Evolutionary conservation across 2,329 filamentous ascomycete species (phyloP).

Genomic region (Emergomyces orientalis): DNA sequence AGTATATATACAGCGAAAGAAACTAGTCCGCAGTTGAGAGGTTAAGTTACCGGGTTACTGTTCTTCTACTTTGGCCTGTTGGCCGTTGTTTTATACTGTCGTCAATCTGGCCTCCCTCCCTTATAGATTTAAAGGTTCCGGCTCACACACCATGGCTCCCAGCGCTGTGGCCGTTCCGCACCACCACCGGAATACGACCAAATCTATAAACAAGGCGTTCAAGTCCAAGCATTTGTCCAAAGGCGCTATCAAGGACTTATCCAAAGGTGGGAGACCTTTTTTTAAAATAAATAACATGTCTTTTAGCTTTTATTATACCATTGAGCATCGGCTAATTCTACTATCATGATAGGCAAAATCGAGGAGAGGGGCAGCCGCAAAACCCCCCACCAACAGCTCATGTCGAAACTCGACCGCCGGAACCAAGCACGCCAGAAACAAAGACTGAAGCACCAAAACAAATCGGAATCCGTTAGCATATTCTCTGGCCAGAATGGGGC

Average conservation of each 20-base stretch:
- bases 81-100: background rate
- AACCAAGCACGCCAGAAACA: constrained; percentile 93
- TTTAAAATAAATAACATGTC: background rate
- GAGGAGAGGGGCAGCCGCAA: constrained; percentile 68
- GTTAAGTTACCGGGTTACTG: background rate
- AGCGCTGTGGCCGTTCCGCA: constrained; percentile 52
- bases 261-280: constrained; percentile 56
- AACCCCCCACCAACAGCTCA: constrained; percentile 89
- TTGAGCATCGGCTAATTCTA: constrained; percentile 14
- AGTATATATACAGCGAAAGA: background rate
- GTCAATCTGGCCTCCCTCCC: constrained; percentile 45
- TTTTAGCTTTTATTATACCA: background rate
- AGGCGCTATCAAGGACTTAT: constrained; percentile 69
- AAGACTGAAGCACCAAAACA: constrained; percentile 71
- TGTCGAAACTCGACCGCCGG: constrained; percentile 91
- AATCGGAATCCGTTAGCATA: constrained; percentile 66
- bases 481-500: constrained; percentile 83
- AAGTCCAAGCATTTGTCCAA: constrained; percentile 90
- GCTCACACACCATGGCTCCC: constrained; percentile 61
- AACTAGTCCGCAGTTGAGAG: background rate
- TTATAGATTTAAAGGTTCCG: constrained; percentile 71
- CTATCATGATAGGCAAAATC: constrained; percentile 58
- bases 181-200: constrained; percentile 88
- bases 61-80: background rate
- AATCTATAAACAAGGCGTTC: constrained; percentile 77